Base-by-base conservation (phyloP, 768 basidiomycete genomes). In the Lactifluus subvellereus region DNA sequence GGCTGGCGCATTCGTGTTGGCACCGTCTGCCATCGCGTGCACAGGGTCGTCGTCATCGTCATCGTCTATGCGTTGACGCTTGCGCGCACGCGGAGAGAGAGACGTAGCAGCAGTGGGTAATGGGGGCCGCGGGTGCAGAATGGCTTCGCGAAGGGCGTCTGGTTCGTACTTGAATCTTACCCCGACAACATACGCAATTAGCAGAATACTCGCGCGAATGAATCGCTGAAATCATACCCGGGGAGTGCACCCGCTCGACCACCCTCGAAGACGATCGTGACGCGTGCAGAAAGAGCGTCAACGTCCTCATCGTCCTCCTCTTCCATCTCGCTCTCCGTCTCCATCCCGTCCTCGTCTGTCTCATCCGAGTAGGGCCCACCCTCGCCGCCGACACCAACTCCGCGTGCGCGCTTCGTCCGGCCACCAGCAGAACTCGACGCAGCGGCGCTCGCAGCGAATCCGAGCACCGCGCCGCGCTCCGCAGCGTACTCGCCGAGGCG, bases 401-500 rank as follows among this genome's bases (percentile, higher is more conserved):
- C 50, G 11, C 56, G 54, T 55, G 65, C 64, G 22, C 62, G 57
- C 32, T 59, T 47, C 57, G 62, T 63, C 35, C 62, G 50, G 9
- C 62, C 61, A 27, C 61, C 62, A 22, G 53, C 51, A 35, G 60
- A 49, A 33, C 63, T 54, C 18, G 59, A 43, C 33, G 62, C 54
- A 10, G 60, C 57, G 22, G 60, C 48, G 2, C 62, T 63, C 43
- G 62, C 62, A 37, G 70, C 53, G 49, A 75, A 67, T 22, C 71
- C 71, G 13, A 77, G 66, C 4, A 87, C 72, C 22, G 82, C 78
- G 16, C 75, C 74, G 1, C 88, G 78, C 16, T 87, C 82, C 59
- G 84, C 81, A 0, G 80, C 78, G 63, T 89, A 90, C 71, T 91
- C 89, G 6, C 77, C 72, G 18, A 91, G 74, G 2, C 89, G 79